Base-by-base conservation (phyloP, 345 rosid species). In the Citrus australasica region DNA sequence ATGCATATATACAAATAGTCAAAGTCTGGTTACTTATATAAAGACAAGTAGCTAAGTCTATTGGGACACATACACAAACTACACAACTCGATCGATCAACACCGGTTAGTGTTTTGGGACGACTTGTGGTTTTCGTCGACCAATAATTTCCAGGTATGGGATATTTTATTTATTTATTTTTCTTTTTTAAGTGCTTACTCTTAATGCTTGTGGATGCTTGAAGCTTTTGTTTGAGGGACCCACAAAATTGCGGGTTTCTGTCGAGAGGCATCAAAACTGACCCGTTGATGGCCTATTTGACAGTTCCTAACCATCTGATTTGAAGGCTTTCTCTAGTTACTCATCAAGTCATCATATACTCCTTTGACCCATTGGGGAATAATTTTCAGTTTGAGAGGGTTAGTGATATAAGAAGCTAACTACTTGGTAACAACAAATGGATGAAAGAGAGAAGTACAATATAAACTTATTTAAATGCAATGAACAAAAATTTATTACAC, bases 261-360 rank as follows among this genome's bases (percentile, higher is more conserved):
- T 74, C 40, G 4, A 19, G 68, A 28, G 14, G 11, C 40, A 37
- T 58, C 55, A 53, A 46, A 35, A 37, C 64, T 19, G 40, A 67
- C 63, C 55, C 48, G 35, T 25, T 55, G 66, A 59, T 25, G 70
- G 21, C 35, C 24, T 66, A 48, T 33, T 13, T 74, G 58, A 56
- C n/a, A 28, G 35, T 71, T 56, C 25, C 62, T 65, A 25, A n/a
- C 46, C 73, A 71, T 65, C 64, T 53, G 46, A 66, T 71, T 53
- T 75, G 46, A 53, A 67, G 48, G 35, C 65, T 37, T 14, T 24
- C 53, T 24, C 24, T 76, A 27, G 46, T 24, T 68, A 55, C 35
- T 53, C 42, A 64, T 35, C 42, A 17, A 17, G 22, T 53, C 58
- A 53, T 53, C 7, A 17, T 53, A 65, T 65, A 0, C 27, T 19